These are phyloP conservation scores for Colletotrichum incanum DNA, from an alignment of 2,329 filamentous ascomycete genomes.

Conservation along the genomic window DNA sequence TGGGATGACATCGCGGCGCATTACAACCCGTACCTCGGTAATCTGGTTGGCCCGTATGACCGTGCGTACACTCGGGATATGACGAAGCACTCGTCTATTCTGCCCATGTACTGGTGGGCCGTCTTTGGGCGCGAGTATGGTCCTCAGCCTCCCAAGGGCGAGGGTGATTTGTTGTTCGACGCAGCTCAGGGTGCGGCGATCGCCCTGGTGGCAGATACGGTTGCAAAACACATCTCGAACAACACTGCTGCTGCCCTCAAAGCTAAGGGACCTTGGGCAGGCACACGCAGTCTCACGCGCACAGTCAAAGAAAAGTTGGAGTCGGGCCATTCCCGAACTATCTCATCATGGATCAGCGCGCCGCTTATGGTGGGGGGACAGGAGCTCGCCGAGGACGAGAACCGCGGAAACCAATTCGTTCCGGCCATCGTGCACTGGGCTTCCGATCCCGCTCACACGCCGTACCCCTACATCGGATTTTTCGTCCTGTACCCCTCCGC, in stretches of 20 bases:
- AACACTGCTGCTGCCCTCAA: constrained; percentile 49
- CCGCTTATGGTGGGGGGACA: constrained; percentile 60
- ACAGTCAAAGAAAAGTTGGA: constrained; percentile 54
- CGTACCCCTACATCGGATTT: constrained; percentile 57
- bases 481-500: constrained; percentile 60
- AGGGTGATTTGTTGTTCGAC: constrained; percentile 59
- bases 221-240: constrained; percentile 49
- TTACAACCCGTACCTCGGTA: constrained; percentile 55
- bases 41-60: constrained; percentile 55
- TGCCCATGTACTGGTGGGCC: constrained; percentile 61
- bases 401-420: constrained; percentile 59
- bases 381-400: constrained; percentile 54
- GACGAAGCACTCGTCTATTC: constrained; percentile 56
- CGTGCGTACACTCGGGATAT: constrained; percentile 58
- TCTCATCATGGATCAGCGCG: constrained; percentile 59
- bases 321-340: constrained; percentile 49
- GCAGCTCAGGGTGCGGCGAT: constrained; percentile 58
- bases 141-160: constrained; percentile 55
- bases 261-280: constrained; percentile 52
- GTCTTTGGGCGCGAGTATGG: constrained; percentile 58
- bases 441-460: constrained; percentile 55
- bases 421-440: constrained; percentile 65
- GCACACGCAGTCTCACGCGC: constrained; percentile 54
- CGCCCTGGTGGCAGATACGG: constrained; percentile 55
- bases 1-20: constrained; percentile 55